Evolutionary conservation across 805 yeast species (phyloP).

Genomic region (Wickerhamomyces rabaulensis): DNA sequence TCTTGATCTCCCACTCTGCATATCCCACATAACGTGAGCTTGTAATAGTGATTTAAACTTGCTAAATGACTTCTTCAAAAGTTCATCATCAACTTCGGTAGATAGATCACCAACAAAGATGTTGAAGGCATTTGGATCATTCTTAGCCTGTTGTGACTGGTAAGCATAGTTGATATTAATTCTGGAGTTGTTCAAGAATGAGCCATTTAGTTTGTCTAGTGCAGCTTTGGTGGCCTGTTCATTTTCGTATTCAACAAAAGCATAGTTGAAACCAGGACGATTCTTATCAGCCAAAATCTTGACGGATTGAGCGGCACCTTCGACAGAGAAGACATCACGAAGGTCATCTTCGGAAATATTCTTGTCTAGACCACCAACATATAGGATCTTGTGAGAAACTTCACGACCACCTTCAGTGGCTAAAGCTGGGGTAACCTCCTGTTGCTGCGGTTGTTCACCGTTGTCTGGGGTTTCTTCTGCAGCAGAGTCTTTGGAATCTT

Average conservation of each 20-base stretch:
- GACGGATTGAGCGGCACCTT: constrained; percentile 57
- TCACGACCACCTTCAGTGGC: constrained; percentile 82
- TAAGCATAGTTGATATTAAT: constrained; percentile 78
- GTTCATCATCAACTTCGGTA: constrained; percentile 76
- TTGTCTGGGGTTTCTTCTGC: not conserved
- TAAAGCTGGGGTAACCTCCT: constrained; percentile 49
- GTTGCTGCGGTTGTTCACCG: constrained; percentile 6
- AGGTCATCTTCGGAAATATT: constrained; percentile 59
- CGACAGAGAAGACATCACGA: constrained; percentile 54
- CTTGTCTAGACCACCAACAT: constrained; percentile 71
- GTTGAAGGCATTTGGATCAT: constrained; percentile 51
- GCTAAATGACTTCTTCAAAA: constrained; percentile 51
- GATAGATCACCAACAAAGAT: constrained; percentile 85
- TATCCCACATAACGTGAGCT: constrained; percentile 97
- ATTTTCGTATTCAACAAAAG: constrained; percentile 70
- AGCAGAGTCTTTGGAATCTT: not conserved
- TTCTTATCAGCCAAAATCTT: constrained; percentile 77
- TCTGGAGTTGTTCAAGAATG: constrained; percentile 46
- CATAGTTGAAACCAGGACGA: constrained; percentile 68
- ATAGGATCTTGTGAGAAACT: constrained; percentile 62
- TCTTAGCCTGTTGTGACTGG: constrained; percentile 66
- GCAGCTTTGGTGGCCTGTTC: constrained; percentile 60
- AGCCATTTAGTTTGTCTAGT: constrained; percentile 53
- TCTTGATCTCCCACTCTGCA: constrained; percentile 88
- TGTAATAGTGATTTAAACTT: constrained; percentile 59